phyloP scores from a whole-genome alignment of 768 basidiomycete species.

The Auricularia auricula-judae region DNA sequence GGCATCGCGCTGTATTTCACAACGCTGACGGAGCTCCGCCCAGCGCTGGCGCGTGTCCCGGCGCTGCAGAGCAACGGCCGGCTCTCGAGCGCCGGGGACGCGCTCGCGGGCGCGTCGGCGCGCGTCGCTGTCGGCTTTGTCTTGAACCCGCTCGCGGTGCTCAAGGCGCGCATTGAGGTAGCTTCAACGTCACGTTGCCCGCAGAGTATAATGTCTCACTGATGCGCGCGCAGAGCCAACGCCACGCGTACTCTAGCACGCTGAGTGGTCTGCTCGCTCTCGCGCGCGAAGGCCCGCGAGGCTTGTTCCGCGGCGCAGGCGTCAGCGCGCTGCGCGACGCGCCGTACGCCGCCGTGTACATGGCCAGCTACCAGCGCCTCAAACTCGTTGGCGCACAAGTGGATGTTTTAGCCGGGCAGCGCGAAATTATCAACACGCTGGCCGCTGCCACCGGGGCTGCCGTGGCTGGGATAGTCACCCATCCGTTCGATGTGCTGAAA shows the following conservation, averaged over 20 bases:
- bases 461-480: slow-evolving; percentile 74
- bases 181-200: slow-evolving; percentile 13
- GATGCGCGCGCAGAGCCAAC: slow-evolving; percentile 41
- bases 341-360: slow-evolving; percentile 85
- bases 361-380: slow-evolving; percentile 78
- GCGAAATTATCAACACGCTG: slow-evolving; percentile 41
- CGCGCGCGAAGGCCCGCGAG: slow-evolving; percentile 60
- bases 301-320: slow-evolving; percentile 74
- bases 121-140: slow-evolving; percentile 74
- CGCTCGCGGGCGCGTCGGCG: slow-evolving; percentile 74
- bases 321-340: slow-evolving; percentile 90
- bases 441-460: slow-evolving; percentile 75
- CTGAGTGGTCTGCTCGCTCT: slow-evolving; percentile 47
- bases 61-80: slow-evolving; percentile 41
- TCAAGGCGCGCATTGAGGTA: slow-evolving; percentile 90
- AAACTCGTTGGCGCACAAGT: slow-evolving; percentile 56
- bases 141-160: slow-evolving; percentile 80
- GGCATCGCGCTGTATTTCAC: slow-evolving; percentile 92
- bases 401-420: slow-evolving; percentile 12
- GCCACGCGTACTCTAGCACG: slow-evolving; percentile 60
- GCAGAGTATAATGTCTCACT: background rate
- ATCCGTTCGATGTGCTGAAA: slow-evolving; percentile 93
- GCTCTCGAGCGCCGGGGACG: slow-evolving; percentile 68
- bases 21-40: slow-evolving; percentile 69
- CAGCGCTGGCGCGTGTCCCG: slow-evolving; percentile 51